phyloP scores from a whole-genome alignment of 2,329 filamentous ascomycete genomes.

The Ophiostoma sp. region DNA sequence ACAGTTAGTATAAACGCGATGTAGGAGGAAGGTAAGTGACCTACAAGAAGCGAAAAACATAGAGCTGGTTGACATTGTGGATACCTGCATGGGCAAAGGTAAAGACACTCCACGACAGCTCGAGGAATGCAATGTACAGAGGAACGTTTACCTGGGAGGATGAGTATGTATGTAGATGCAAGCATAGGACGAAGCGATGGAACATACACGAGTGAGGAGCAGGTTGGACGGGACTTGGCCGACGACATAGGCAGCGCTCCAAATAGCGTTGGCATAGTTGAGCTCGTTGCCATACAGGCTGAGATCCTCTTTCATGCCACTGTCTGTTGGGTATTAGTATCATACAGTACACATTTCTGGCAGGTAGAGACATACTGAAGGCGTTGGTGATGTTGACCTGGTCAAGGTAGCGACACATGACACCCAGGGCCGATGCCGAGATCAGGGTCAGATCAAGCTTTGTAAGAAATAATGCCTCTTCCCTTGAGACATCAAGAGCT shows the following conservation, averaged over 20 bases:
- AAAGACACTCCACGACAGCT: background rate
- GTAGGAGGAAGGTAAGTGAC: background rate
- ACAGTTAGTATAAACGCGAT: background rate
- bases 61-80: constrained; percentile 29
- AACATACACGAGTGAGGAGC: constrained; percentile 30
- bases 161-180: no score
- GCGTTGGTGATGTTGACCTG: constrained; percentile 32
- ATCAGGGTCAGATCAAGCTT: constrained; percentile 31
- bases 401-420: constrained; percentile 31
- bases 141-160: background rate
- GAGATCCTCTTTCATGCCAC: constrained; percentile 33
- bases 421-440: constrained; percentile 29
- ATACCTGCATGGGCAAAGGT: constrained; percentile 30
- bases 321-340: constrained; percentile 20
- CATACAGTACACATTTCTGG: no score
- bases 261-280: constrained; percentile 41
- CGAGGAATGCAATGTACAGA: background rate
- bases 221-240: constrained; percentile 45
- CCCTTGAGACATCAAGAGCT: constrained; percentile 29
- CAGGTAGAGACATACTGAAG: constrained; percentile 21
- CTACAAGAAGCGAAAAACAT: constrained; percentile 30
- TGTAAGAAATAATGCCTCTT: constrained; percentile 27
- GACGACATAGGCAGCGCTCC: constrained; percentile 32
- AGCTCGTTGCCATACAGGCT: constrained; percentile 32
- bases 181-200: background rate